Percentiles rank a stretch among this genome's conserved stretches.
Conservation (phyloP, 169 alveolate genomes). For the Toxoplasma gondii region DNA sequence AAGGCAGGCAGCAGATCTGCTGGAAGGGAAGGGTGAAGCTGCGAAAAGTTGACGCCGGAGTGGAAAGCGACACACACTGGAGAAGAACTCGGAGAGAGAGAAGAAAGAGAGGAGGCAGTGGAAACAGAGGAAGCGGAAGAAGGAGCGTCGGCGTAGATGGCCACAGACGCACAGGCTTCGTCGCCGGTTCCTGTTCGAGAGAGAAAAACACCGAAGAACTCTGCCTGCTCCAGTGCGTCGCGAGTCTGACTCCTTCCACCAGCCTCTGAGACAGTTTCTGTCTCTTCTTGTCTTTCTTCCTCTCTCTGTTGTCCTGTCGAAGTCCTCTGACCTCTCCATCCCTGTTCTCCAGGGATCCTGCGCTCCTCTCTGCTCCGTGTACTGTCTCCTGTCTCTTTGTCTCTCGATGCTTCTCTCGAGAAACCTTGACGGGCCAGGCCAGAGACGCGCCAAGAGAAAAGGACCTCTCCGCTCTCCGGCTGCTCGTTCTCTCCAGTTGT, state of each 20-base stretch:
- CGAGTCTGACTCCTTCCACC: neutral
- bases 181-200: neutral
- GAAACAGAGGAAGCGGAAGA: neutral
- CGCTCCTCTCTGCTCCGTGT: neutral
- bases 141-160: neutral
- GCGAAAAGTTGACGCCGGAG: neutral
- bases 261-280: neutral
- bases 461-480: neutral
- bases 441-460: neutral
- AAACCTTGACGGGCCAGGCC: neutral
- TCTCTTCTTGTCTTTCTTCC: neutral
- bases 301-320: neutral
- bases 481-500: neutral
- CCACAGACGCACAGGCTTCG: neutral
- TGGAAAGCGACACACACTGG: neutral
- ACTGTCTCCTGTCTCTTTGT: neutral
- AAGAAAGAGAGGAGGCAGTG: neutral
- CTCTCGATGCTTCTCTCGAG: neutral
- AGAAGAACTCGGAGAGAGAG: neutral
- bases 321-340: neutral
- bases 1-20: neutral
- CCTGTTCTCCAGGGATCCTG: too few relatives aligned
- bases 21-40: neutral
- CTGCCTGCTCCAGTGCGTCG: neutral
- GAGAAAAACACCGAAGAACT: neutral